A percentile compares a stretch with the other conserved stretches of the same genome.
Conservation (phyloP, 176 grass and related monocot species). For the Triticum monococcum region DNA sequence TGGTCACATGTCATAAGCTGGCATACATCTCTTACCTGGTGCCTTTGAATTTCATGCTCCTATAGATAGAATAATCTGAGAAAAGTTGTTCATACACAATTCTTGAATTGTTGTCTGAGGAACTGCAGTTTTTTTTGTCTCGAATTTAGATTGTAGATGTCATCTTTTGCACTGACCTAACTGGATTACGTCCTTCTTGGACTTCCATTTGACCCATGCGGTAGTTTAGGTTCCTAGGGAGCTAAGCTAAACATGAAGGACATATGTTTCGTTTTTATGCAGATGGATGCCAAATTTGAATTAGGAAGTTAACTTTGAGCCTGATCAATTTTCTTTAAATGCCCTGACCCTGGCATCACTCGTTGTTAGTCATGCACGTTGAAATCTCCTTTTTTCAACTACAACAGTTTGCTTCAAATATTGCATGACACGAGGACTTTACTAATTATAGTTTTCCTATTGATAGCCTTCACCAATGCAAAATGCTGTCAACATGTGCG, state of each 20-base stretch:
- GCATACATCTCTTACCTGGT: background rate
- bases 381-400: background rate
- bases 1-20: background rate
- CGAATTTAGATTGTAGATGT: background rate
- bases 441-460: background rate
- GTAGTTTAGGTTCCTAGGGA: conserved; percentile 7
- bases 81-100: background rate
- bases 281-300: background rate
- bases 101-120: background rate
- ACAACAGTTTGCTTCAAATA: conserved; percentile 12
- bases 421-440: background rate
- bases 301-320: background rate
- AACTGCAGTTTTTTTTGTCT: background rate
- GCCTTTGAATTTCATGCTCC: background rate
- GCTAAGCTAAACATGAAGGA: conserved; percentile 9
- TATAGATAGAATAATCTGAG: background rate
- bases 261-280: background rate
- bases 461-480: conserved; percentile 4
- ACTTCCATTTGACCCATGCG: background rate
- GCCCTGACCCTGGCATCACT: background rate
- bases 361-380: background rate
- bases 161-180: background rate
- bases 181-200: background rate
- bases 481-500: background rate
- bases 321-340: background rate